These are phyloP conservation scores for Xylaria grammica DNA, from an alignment of 495 filamentous ascomycete species.

Conservation along the genomic window DNA sequence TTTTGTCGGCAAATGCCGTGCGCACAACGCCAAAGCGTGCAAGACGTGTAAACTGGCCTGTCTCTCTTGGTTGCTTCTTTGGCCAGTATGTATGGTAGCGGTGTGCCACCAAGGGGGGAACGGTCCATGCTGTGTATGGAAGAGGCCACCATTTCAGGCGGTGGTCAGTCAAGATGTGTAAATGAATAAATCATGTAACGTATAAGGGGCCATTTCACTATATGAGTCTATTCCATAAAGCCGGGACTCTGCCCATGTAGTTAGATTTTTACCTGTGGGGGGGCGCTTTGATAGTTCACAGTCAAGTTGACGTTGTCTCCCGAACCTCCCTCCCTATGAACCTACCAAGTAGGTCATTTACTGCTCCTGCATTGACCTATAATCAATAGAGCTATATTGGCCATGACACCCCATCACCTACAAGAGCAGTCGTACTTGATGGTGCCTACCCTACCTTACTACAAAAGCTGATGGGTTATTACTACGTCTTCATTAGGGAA, in stretches of 20 bases:
- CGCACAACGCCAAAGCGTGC: neutral
- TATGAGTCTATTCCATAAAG: neutral
- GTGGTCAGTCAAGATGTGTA: neutral
- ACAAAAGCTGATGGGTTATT: neutral
- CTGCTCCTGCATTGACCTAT: neutral
- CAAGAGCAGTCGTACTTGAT: slow-evolving; percentile 1
- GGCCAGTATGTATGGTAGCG: neutral
- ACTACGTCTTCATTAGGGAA: neutral
- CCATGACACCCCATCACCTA: neutral
- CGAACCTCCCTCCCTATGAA: neutral
- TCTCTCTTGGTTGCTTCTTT: neutral
- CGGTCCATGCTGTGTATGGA: neutral
- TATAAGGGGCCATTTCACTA: neutral
- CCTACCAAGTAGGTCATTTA: neutral
- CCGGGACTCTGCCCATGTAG: neutral
- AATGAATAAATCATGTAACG: neutral
- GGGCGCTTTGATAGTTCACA: neutral
- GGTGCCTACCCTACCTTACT: neutral
- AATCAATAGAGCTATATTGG: slow-evolving; percentile 6
- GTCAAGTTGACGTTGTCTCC: neutral
- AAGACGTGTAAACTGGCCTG: neutral
- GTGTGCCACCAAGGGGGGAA: neutral
- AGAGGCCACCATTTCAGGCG: neutral
- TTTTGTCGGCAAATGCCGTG: neutral
- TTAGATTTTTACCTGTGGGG: neutral